Evolutionary conservation across 345 rosid genomes (phyloP).

Genomic region (Syzygium aromaticum): DNA sequence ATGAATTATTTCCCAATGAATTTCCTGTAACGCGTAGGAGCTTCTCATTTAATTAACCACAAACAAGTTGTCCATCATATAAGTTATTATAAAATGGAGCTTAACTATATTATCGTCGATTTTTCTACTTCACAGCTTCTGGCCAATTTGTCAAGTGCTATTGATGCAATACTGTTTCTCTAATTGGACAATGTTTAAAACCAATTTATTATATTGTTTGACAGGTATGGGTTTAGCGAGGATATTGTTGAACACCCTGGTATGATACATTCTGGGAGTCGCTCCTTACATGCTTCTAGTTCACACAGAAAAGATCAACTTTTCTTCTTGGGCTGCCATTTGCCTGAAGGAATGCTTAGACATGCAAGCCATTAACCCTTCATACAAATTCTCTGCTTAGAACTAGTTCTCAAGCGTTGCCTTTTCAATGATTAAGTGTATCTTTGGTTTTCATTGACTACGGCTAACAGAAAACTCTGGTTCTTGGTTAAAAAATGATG

Average conservation of each 20-base stretch:
- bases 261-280: conserved; percentile 7
- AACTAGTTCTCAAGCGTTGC: background rate
- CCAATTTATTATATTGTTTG: conserved; percentile 2
- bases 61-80: background rate
- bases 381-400: background rate
- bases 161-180: background rate
- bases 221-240: conserved; percentile 93
- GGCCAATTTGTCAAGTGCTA: background rate
- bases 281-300: background rate
- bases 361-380: background rate
- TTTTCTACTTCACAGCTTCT: background rate
- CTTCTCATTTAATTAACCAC: background rate
- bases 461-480: background rate
- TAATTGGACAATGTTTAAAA: background rate
- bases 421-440: background rate
- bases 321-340: background rate
- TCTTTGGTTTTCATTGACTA: background rate
- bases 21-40: background rate
- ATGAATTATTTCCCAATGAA: background rate
- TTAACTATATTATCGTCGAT: background rate
- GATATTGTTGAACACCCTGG: conserved; percentile 90
- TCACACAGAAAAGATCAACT: background rate
- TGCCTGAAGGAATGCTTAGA: background rate
- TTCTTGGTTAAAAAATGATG: background rate
- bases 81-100: background rate